Conservation (phyloP, 208 protist species). For the Zelonia costaricensis region DNA sequence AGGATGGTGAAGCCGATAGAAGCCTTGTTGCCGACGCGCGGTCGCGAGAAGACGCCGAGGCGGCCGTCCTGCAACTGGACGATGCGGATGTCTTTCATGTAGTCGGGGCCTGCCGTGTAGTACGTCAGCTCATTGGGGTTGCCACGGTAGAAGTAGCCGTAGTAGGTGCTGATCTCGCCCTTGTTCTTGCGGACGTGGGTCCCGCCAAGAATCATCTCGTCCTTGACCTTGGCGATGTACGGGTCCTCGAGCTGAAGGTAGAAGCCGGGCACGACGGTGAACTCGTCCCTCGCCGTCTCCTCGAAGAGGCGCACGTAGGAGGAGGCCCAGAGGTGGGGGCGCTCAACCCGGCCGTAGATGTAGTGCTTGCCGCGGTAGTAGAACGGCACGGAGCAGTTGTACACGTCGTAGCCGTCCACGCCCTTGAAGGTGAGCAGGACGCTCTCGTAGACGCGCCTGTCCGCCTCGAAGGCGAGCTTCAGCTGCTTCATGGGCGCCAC, state of each 20-base stretch:
- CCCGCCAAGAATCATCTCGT: constrained; percentile 32
- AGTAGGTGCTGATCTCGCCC: constrained; percentile 36
- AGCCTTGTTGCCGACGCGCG: constrained; percentile 7
- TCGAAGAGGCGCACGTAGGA: constrained; percentile 45
- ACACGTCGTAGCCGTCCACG: constrained; percentile 40
- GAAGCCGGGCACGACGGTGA: constrained; percentile 28
- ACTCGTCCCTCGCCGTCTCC: constrained; percentile 47
- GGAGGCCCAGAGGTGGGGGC: constrained; percentile 28
- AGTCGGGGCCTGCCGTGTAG: constrained; percentile 35
- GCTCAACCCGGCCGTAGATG: constrained; percentile 43
- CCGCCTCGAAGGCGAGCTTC: constrained; percentile 19
- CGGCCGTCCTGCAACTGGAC: constrained; percentile 26
- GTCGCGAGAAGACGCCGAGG: constrained; percentile 42
- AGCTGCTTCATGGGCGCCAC: constrained; percentile 9
- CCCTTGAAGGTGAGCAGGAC: constrained; percentile 43
- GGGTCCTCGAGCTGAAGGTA: constrained; percentile 42
- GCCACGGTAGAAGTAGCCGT: constrained; percentile 43
- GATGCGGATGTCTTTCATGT: constrained; percentile 44
- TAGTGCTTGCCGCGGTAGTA: constrained; percentile 36
- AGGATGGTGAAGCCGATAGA: constrained; percentile 45
- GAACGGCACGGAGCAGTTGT: constrained; percentile 51
- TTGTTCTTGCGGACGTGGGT: constrained; percentile 33
- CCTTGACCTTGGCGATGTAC: constrained; percentile 35
- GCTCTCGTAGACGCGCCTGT: constrained; percentile 34
- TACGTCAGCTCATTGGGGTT: constrained; percentile 18